Conservation (phyloP, 495 filamentous ascomycete species). For the Penicillium subrubescens region DNA sequence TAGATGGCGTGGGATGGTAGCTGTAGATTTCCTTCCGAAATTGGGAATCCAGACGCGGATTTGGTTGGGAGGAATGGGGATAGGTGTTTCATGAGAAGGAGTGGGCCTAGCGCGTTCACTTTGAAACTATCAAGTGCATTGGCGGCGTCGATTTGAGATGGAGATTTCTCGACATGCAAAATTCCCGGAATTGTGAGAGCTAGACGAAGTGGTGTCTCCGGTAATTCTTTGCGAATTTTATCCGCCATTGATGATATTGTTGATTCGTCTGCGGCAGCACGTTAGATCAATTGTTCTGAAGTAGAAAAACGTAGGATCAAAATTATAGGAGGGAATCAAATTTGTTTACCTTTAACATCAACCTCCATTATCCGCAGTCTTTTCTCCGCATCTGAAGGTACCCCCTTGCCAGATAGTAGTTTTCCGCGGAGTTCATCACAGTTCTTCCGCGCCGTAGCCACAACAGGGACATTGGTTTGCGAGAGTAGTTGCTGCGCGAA, state of each 20-base stretch:
- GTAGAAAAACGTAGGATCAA: background rate
- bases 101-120: constrained; percentile 71
- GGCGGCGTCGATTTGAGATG: constrained; percentile 58
- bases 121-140: constrained; percentile 62
- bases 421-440: constrained; percentile 49
- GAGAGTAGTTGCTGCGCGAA: constrained; percentile 67
- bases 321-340: background rate
- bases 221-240: constrained; percentile 46
- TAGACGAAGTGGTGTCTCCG: constrained; percentile 63
- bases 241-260: constrained; percentile 43
- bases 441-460: constrained; percentile 70
- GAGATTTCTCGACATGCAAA: constrained; percentile 74
- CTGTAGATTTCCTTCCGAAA: constrained; percentile 6
- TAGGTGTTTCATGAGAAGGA: constrained; percentile 78
- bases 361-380: constrained; percentile 58
- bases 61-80: constrained; percentile 63
- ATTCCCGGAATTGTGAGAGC: constrained; percentile 72
- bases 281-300: constrained; percentile 2
- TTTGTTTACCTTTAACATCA: constrained; percentile 57
- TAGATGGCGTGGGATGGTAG: constrained; percentile 58
- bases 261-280: constrained; percentile 35
- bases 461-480: constrained; percentile 65
- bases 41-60: constrained; percentile 30
- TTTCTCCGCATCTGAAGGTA: constrained; percentile 37
- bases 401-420: constrained; percentile 52